These are phyloP conservation scores for Aspergillus quadrilineatus DNA, from an alignment of 2,329 filamentous ascomycete species.

Conservation along the genomic window DNA sequence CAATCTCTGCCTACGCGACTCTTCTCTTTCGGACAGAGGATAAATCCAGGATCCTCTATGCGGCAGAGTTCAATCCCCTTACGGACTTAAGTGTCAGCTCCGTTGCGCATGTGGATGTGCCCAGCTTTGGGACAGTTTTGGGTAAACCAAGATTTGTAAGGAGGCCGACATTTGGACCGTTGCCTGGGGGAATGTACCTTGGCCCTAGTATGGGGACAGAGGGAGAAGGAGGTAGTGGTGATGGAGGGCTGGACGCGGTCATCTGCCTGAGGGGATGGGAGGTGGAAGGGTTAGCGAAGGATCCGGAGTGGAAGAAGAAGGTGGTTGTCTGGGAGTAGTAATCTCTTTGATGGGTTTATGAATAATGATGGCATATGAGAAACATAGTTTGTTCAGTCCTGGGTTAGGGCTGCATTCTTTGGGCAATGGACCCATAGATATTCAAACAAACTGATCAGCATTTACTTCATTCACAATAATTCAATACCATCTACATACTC, in stretches of 20 bases:
- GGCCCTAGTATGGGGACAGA: not conserved
- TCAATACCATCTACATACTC: no score
- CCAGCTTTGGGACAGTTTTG: slow-evolving; percentile 12
- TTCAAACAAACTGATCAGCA: no score
- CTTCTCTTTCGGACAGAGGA: slow-evolving; percentile 17
- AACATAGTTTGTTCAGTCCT: no score
- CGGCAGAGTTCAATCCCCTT: slow-evolving; percentile 13
- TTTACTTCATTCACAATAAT: no score
- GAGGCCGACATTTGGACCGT: slow-evolving; percentile 11
- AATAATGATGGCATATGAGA: no score
- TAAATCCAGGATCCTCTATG: slow-evolving; percentile 19
- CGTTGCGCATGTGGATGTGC: slow-evolving; percentile 15
- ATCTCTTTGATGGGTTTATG: no score
- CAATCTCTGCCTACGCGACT: slow-evolving; percentile 20
- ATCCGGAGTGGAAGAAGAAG: slow-evolving; percentile 11
- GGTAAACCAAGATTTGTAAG: slow-evolving; percentile 11
- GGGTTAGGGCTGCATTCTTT: no score
- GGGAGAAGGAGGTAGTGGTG: not conserved
- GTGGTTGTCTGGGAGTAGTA: not conserved
- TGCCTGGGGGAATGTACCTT: slow-evolving; percentile 18
- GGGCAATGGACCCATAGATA: no score
- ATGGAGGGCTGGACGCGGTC: slow-evolving; percentile 13
- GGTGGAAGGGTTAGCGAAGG: slow-evolving; percentile 4
- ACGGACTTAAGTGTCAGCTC: slow-evolving; percentile 19
- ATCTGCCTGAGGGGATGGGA: slow-evolving; percentile 18